Base-by-base conservation (phyloP, 1,284 basidiomycete species). In the Entoloma clypeatum region DNA sequence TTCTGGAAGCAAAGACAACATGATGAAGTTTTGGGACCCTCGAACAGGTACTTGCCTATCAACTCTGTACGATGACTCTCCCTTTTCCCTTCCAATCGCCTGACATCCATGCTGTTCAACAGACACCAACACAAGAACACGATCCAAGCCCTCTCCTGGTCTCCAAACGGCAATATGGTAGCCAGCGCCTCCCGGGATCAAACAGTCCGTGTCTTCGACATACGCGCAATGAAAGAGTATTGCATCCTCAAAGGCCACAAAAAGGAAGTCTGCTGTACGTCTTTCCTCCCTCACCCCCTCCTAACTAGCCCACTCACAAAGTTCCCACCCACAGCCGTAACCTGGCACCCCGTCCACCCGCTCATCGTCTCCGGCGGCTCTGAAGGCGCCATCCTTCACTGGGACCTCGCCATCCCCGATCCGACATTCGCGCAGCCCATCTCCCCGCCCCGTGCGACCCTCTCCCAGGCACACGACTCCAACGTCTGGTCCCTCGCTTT, bases 21-120 rank as follows among this genome's bases (percentile, higher is more conserved):
- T 93, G 52, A 92, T 99, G 64, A 99, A 98, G 59, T 98, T 99
- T 63, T 99, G 95, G 95, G 95, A 99, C 65, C 96, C 95, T 5
- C 75, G 93, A 30, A 89, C 87, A 7, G 88, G 86, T 25, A 91
- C 88, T 4, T 81, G 85, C 25, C 74, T 97, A 7, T 88, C 88
- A 4, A 94, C 92, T 0, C 64, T 95, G 86, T 92, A 58, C 51
- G 82, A 28, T 29, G 7, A 23, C 11, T 24, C 19, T 16, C 22
- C 16, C 13, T 11, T 39, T 14, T 5, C 6, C 7, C 28, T 4
- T 13, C 14, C 19, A n/a, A 5, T 18, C 6, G 23, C 21, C 23
- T 29, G 19, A 22, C 22, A n/a, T 25, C 3, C 24, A 39, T 30
- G 27, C 11, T 30, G 10, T 19, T 26, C 16, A 27, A 14, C 46